Conservation (phyloP, 2,329 filamentous ascomycete genomes). For the Neobulgaria alba region DNA sequence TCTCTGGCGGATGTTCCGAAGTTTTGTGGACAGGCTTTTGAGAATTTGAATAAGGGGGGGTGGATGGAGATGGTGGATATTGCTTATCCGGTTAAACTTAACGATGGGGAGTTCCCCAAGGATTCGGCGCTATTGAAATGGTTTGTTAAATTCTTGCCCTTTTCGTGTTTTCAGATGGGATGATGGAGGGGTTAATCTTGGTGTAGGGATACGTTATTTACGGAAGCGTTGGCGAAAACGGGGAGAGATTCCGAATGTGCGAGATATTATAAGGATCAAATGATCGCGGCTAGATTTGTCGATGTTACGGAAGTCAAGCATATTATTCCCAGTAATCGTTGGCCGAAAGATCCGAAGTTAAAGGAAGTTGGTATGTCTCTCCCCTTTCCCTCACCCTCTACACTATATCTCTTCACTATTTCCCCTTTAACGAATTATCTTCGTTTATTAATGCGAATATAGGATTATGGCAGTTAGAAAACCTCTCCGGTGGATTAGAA, state of each 20-base stretch:
- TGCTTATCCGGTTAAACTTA: not conserved
- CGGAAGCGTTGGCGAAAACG: constrained; percentile 10
- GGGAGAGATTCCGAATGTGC: constrained; percentile 27
- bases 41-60: not conserved
- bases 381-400: constrained; percentile 17
- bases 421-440: too few species aligned
- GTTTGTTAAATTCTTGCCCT: not conserved
- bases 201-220: not conserved
- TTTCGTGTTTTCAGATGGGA: too few species aligned
- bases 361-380: constrained; percentile 13
- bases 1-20: constrained; percentile 11
- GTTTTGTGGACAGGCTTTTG: constrained; percentile 7
- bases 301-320: constrained; percentile 33
- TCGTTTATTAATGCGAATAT: too few species aligned
- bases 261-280: constrained; percentile 7
- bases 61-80: constrained; percentile 1
- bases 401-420: constrained; percentile 21
- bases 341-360: constrained; percentile 38
- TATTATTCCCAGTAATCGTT: constrained; percentile 41
- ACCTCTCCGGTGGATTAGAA: constrained; percentile 4
- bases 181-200: too few species aligned
- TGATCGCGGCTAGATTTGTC: constrained; percentile 16
- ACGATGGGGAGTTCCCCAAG: constrained; percentile 18
- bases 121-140: constrained; percentile 8
- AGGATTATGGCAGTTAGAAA: constrained; percentile 19